phyloP scores from a whole-genome alignment of 2,329 filamentous ascomycete species.

The Cladosporium sphaerospermum region DNA sequence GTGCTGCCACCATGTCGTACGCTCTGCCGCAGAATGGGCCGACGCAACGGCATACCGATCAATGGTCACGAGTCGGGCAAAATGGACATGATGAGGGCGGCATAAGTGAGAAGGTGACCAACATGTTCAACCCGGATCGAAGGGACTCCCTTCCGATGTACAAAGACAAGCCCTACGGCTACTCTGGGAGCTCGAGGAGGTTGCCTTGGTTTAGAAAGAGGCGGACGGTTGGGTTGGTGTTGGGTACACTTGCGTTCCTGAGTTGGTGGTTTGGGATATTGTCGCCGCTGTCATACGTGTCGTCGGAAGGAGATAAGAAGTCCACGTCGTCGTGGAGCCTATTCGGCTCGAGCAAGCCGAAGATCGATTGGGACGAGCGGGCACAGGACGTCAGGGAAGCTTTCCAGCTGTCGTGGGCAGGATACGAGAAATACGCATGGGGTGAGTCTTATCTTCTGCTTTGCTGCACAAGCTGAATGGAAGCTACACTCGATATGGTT shows the following conservation, averaged over 20 bases:
- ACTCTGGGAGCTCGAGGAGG: conserved; percentile 52
- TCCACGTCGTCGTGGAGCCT: conserved; percentile 35
- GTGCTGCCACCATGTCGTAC: conserved; percentile 34
- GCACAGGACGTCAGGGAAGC: conserved; percentile 79
- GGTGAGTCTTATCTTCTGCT: conserved; percentile 50
- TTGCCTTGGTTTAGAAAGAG: conserved; percentile 59
- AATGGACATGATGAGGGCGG: conserved; percentile 33
- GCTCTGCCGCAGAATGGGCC: conserved; percentile 37
- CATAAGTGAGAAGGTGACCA: conserved; percentile 57
- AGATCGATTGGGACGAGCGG: conserved; percentile 68
- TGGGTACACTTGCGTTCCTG: conserved; percentile 53
- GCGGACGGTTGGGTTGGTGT: conserved; percentile 49
- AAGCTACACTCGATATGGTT: not conserved
- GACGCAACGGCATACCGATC: conserved; percentile 35
- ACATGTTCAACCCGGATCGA: conserved; percentile 57
- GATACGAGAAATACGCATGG: conserved; percentile 90
- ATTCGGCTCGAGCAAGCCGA: conserved; percentile 40
- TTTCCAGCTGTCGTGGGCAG: conserved; percentile 86
- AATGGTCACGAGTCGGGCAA: conserved; percentile 15
- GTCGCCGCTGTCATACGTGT: conserved; percentile 29
- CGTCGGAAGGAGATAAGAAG: conserved; percentile 7
- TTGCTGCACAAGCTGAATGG: not conserved
- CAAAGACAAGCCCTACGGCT: conserved; percentile 93
- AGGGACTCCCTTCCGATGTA: conserved; percentile 75
- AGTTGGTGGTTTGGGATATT: conserved; percentile 64